A percentile compares a stretch with the other conserved stretches of the same genome.
phyloP scores from a whole-genome alignment of 2,329 filamentous ascomycete species.

The Penicillium polonicum region DNA sequence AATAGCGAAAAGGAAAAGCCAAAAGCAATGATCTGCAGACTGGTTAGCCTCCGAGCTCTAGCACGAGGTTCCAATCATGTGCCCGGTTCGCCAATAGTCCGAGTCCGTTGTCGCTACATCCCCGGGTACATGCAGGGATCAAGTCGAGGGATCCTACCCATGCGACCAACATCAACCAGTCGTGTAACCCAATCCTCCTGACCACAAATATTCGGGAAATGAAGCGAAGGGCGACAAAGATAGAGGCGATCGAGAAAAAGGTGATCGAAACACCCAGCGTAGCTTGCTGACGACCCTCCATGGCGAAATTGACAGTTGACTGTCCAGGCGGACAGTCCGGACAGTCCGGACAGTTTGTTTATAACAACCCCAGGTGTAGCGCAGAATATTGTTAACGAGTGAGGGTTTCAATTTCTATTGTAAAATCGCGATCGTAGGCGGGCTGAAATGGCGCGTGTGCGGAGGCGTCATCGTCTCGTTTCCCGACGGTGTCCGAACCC shows the following conservation, averaged over 20 bases:
- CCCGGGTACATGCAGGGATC: constrained; percentile 15
- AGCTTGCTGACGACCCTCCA: constrained; percentile 37
- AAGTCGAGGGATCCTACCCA: constrained; percentile 55
- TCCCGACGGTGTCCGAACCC: neutral
- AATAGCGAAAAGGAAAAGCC: constrained; percentile 50
- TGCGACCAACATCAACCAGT: constrained; percentile 76
- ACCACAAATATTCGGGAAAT: constrained; percentile 72
- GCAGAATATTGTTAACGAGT: neutral
- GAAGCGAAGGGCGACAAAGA: constrained; percentile 74
- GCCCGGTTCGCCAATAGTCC: neutral
- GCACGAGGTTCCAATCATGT: constrained; percentile 3
- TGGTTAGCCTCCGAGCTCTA: constrained; percentile 2
- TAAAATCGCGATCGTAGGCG: neutral
- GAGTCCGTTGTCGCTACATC: constrained; percentile 4
- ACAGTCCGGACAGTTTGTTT: neutral
- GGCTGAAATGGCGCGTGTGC: neutral
- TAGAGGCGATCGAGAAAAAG: constrained; percentile 63
- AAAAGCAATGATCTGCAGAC: constrained; percentile 42
- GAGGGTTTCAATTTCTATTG: neutral
- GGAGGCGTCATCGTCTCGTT: constrained; percentile 9
- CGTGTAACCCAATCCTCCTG: constrained; percentile 69
- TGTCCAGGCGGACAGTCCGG: constrained; percentile 1
- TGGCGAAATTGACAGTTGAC: constrained; percentile 14
- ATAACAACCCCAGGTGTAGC: neutral
- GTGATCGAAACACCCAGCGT: constrained; percentile 46